Percentiles rank a stretch among this genome's conserved stretches.
phyloP scores from a whole-genome alignment of 2,329 filamentous ascomycete genomes.

The Thelonectria rubi region DNA sequence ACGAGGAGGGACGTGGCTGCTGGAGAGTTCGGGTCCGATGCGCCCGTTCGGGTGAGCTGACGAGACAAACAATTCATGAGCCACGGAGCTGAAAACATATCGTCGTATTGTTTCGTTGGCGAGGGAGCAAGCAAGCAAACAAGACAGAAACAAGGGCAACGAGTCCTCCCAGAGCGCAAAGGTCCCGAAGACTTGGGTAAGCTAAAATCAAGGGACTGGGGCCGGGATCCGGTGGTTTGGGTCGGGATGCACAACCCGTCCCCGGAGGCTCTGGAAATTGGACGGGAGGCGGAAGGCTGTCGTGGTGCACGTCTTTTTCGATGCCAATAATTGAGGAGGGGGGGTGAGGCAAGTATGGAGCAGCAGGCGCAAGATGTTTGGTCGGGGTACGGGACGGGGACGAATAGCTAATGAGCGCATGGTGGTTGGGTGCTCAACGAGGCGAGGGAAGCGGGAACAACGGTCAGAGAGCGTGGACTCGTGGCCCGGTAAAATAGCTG shows the following conservation, averaged over 20 bases:
- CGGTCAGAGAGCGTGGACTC: constrained; percentile 1
- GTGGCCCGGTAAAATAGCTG: constrained; percentile 3
- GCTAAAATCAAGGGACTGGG: constrained; percentile 35
- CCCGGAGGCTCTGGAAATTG: constrained; percentile 35
- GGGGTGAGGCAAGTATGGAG: constrained; percentile 1
- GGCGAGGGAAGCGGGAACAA: too few species aligned
- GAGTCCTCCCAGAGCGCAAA: not conserved
- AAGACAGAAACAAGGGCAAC: not conserved
- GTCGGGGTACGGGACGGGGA: not conserved
- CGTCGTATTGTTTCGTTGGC: not conserved
- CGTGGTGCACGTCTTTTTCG: constrained; percentile 1
- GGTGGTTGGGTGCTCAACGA: too few species aligned
- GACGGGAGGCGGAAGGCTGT: constrained; percentile 10
- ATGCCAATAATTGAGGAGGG: not conserved
- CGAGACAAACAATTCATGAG: not conserved
- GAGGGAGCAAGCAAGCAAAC: not conserved
- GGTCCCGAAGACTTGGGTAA: constrained; percentile 38
- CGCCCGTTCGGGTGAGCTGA: not conserved
- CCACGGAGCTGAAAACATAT: not conserved
- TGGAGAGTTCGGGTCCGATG: not conserved
- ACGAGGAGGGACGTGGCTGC: not conserved
- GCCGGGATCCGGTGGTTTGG: constrained; percentile 40
- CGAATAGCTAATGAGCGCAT: not conserved
- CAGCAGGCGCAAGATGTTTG: not conserved
- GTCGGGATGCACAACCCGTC: constrained; percentile 34